These are phyloP conservation scores for Termitomyces sp. DNA, from an alignment of 768 basidiomycete species.

Conservation along the genomic window DNA sequence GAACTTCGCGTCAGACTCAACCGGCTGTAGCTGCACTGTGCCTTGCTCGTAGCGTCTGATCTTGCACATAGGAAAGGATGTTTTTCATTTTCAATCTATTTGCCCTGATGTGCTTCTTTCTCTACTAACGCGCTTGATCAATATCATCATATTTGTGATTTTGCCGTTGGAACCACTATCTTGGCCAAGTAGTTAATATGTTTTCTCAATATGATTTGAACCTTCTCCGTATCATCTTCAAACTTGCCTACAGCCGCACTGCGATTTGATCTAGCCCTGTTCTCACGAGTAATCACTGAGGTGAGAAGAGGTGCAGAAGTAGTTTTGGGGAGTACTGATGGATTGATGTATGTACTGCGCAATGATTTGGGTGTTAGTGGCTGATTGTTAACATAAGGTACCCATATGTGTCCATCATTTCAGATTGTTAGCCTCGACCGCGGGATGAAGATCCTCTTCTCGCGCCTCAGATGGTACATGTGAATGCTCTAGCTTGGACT, in stretches of 20 bases:
- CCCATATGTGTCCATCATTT: too few relatives aligned
- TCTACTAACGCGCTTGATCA: not conserved
- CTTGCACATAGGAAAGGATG: not conserved
- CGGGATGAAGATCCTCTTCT: not conserved
- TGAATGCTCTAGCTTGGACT: not conserved
- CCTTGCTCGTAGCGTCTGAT: not conserved
- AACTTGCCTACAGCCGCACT: too few relatives aligned
- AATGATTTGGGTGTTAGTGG: not conserved
- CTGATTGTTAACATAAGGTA: not conserved
- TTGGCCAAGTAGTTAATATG: too few relatives aligned
- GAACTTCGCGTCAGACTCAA: slow-evolving; percentile 11
- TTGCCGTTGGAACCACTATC: too few relatives aligned
- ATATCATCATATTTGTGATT: too few relatives aligned
- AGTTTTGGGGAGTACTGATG: not conserved
- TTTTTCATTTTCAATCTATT: not conserved
- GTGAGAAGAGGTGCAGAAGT: too few relatives aligned
- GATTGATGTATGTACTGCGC: too few relatives aligned
- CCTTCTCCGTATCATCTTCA: too few relatives aligned
- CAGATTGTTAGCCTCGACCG: not conserved
- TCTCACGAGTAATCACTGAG: too few relatives aligned
- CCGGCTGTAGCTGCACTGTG: not conserved
- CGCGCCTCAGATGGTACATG: too few relatives aligned
- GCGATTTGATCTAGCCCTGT: too few relatives aligned
- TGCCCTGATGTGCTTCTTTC: not conserved
- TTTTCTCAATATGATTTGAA: too few relatives aligned